These are phyloP conservation scores for Fusarium scirpi DNA, from an alignment of 2,329 filamentous ascomycete genomes.

Conservation along the genomic window DNA sequence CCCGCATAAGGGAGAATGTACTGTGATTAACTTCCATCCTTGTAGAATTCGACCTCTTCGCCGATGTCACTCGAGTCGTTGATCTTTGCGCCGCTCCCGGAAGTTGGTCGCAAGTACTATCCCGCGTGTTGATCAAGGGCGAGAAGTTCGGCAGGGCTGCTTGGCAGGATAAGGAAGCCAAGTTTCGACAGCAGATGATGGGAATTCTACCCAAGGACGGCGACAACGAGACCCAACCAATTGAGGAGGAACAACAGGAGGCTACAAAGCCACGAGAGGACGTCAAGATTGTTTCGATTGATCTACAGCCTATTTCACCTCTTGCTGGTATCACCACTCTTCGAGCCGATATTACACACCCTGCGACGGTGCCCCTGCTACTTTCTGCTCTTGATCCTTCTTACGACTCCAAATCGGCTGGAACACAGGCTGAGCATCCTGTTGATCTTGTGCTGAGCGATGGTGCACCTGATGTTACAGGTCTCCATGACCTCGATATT, in stretches of 20 bases:
- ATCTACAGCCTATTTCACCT: conserved; percentile 94
- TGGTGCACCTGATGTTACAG: conserved; percentile 95
- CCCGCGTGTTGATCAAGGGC: conserved; percentile 90
- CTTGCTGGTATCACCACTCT: conserved; percentile 92
- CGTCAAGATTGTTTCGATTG: conserved; percentile 95
- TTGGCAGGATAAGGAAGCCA: conserved; percentile 86
- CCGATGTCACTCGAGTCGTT: conserved; percentile 89
- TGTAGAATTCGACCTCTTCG: conserved; percentile 92
- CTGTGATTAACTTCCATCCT: conserved; percentile 13
- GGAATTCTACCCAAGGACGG: conserved; percentile 58
- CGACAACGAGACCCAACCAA: conserved; percentile 35
- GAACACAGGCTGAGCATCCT: conserved; percentile 72
- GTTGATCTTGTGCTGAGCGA: conserved; percentile 96
- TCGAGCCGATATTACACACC: conserved; percentile 96
- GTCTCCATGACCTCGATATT: conserved; percentile 96
- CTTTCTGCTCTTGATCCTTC: conserved; percentile 85
- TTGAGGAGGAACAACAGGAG: conserved; percentile 41
- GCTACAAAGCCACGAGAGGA: conserved; percentile 67
- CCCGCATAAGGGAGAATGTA: neutral
- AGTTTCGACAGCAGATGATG: conserved; percentile 71
- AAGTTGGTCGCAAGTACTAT: conserved; percentile 97
- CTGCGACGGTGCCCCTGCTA: conserved; percentile 90
- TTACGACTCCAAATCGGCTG: conserved; percentile 61
- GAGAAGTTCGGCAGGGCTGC: conserved; percentile 88
- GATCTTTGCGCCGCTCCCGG: conserved; percentile 96